Conservation (phyloP, 1,284 basidiomycete species). For the Hymenochaete sp. region DNA sequence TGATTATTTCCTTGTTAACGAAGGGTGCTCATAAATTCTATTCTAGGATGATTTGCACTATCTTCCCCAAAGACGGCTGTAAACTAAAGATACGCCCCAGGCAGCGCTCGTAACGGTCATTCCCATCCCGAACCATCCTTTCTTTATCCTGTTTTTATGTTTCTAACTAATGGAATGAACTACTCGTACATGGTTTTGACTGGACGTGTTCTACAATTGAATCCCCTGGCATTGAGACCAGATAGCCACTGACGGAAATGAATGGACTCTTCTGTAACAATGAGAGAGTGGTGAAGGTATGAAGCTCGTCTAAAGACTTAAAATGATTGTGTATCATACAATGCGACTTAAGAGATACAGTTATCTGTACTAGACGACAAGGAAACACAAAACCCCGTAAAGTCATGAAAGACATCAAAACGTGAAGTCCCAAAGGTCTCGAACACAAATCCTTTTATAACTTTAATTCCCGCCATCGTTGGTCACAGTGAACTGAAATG, state of each 20-base stretch:
- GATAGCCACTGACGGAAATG: not conserved
- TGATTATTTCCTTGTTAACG: slow-evolving; percentile 9
- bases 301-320: too few relatives aligned
- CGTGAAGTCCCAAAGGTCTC: too few relatives aligned
- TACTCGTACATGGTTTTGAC: not conserved
- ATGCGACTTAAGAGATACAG: too few relatives aligned
- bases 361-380: too few relatives aligned
- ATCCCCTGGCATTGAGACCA: not conserved
- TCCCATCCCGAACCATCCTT: not conserved
- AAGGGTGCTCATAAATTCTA: slow-evolving; percentile 1
- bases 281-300: not conserved
- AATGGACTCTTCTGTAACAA: not conserved
- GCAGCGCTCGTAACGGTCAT: slow-evolving; percentile 15
- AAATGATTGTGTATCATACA: too few relatives aligned
- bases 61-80: slow-evolving; percentile 93
- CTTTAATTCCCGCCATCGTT: slow-evolving; percentile 11
- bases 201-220: not conserved
- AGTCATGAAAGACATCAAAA: too few relatives aligned
- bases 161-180: not conserved
- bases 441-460: too few relatives aligned
- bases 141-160: not conserved
- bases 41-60: slow-evolving; percentile 76
- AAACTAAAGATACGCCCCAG: slow-evolving; percentile 69
- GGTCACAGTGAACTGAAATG: slow-evolving; percentile 18
- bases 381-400: too few relatives aligned